Evolutionary conservation across 106 monocot species (phyloP).

Genomic region (Dioscorea alata): DNA sequence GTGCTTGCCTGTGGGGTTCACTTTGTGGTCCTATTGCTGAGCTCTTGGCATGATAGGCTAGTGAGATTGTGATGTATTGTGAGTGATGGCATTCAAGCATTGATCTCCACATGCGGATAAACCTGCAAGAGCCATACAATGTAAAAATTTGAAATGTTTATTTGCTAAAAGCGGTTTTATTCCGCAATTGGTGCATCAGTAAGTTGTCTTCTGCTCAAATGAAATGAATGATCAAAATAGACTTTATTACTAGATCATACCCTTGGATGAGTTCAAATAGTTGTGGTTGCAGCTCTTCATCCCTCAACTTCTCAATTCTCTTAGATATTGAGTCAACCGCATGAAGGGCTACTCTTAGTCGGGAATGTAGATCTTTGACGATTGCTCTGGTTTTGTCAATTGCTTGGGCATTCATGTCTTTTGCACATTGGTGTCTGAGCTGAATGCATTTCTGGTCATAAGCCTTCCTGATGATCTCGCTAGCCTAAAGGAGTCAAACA

Average conservation of each 20-base stretch:
- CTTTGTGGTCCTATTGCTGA: conserved; percentile 11
- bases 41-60: conserved; percentile 65
- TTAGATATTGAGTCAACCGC: conserved; percentile 79
- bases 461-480: conserved; percentile 60
- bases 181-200: background rate
- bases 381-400: conserved; percentile 81
- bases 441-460: conserved; percentile 74
- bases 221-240: background rate
- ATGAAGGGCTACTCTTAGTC: conserved; percentile 68
- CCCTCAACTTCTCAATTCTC: conserved; percentile 80
- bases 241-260: conserved; percentile 19
- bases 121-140: conserved; percentile 18
- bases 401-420: conserved; percentile 45
- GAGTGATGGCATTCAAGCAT: conserved; percentile 86
- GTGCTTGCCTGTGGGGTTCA: conserved; percentile 28
- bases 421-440: conserved; percentile 71
- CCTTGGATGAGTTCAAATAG: conserved; percentile 78
- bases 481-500: conserved; percentile 40
- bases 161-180: too few relatives aligned
- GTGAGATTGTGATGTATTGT: conserved; percentile 84
- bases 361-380: conserved; percentile 83
- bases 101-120: conserved; percentile 77
- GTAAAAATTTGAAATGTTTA: too few relatives aligned
- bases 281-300: conserved; percentile 86
- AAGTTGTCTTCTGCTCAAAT: background rate